Percentiles rank a stretch among this genome's conserved stretches.
Evolutionary conservation across 2,329 filamentous ascomycete genomes (phyloP).

Genomic region (Nigrograna mackinnonii): DNA sequence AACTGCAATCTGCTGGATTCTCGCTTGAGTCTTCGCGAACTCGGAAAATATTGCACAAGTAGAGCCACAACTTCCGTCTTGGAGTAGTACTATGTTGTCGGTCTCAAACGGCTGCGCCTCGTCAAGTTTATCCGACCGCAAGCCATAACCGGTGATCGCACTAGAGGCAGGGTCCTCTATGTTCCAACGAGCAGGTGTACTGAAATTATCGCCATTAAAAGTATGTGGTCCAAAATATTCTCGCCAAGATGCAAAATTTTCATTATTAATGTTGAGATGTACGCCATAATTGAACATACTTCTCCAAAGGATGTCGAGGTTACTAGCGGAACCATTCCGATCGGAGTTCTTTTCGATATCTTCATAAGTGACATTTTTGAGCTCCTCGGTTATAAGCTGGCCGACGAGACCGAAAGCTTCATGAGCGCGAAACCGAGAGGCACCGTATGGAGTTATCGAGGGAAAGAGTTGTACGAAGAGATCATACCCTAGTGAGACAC

Average conservation of each 20-base stretch:
- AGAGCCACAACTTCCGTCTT: slow-evolving; percentile 43
- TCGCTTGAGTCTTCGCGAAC: slow-evolving; percentile 43
- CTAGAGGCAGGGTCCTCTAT: slow-evolving; percentile 18
- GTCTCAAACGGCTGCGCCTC: slow-evolving; percentile 27
- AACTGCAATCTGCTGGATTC: slow-evolving; percentile 41
- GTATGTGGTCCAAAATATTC: neutral
- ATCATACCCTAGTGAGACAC: slow-evolving; percentile 32
- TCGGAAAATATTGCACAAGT: slow-evolving; percentile 47
- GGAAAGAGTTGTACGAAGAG: slow-evolving; percentile 58
- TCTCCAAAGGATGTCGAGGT: slow-evolving; percentile 7
- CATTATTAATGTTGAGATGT: neutral
- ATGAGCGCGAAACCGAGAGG: slow-evolving; percentile 47
- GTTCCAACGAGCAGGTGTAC: slow-evolving; percentile 12
- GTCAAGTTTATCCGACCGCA: slow-evolving; percentile 12
- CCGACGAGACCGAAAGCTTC: slow-evolving; percentile 26
- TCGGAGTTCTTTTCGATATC: slow-evolving; percentile 12
- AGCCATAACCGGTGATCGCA: slow-evolving; percentile 16
- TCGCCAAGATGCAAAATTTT: neutral
- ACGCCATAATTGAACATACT: slow-evolving; percentile 3
- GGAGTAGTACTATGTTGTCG: slow-evolving; percentile 36
- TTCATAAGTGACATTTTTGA: slow-evolving; percentile 15
- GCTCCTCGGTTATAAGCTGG: slow-evolving; percentile 11
- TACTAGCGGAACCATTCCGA: slow-evolving; percentile 5
- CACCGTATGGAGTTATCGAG: slow-evolving; percentile 40
- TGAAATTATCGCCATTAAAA: neutral